Conservation (phyloP, 1,284 basidiomycete genomes). For the Phellopilus nigrolimitatus region DNA sequence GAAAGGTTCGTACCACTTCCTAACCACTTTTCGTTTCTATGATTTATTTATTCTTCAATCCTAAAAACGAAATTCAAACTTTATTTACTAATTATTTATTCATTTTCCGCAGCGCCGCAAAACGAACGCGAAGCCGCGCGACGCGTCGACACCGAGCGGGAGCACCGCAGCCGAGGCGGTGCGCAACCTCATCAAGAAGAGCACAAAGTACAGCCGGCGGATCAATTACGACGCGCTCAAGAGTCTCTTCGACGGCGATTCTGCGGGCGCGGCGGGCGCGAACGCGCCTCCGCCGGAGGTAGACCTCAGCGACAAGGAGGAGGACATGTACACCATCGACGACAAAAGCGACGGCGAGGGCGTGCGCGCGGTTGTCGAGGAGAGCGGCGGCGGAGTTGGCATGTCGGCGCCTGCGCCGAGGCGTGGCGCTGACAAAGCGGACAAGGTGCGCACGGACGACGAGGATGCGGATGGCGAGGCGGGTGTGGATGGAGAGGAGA, state of each 20-base stretch:
- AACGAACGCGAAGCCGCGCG: conserved; percentile 61
- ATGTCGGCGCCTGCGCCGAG: conserved; percentile 20
- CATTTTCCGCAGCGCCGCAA: conserved; percentile 54
- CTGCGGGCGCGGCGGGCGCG: neutral
- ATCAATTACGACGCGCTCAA: conserved; percentile 88
- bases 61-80: conserved; percentile 4
- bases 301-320: conserved; percentile 33
- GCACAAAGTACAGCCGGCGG: conserved; percentile 78
- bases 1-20: conserved; percentile 63
- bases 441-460: conserved; percentile 21
- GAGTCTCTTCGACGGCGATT: conserved; percentile 60
- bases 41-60: conserved; percentile 21
- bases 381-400: conserved; percentile 37
- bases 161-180: conserved; percentile 78
- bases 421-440: conserved; percentile 19
- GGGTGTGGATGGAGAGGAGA: conserved; percentile 24
- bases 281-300: conserved; percentile 8
- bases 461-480: conserved; percentile 23
- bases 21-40: conserved; percentile 24
- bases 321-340: conserved; percentile 38
- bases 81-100: conserved; percentile 3
- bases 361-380: conserved; percentile 42
- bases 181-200: conserved; percentile 75
- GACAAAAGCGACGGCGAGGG: conserved; percentile 50
- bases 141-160: conserved; percentile 67